These are phyloP conservation scores for Gossypium aridum DNA, from an alignment of 441 rosid genomes.

Conservation along the genomic window DNA sequence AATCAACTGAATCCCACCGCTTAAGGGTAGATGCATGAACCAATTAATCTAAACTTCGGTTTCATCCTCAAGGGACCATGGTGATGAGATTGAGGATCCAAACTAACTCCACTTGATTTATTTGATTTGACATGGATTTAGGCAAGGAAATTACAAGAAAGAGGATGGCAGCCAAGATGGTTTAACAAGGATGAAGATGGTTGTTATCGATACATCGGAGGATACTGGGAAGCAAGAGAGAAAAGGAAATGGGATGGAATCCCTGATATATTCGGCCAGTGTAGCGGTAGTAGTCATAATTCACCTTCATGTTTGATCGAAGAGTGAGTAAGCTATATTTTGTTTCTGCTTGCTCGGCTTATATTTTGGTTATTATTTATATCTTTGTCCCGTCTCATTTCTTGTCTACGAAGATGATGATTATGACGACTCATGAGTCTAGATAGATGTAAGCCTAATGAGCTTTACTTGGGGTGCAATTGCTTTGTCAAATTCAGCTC, in stretches of 20 bases:
- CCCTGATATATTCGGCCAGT: constrained; percentile 67
- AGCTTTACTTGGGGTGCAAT: constrained; percentile 5
- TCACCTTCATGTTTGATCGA: constrained; percentile 22
- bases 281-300: constrained; percentile 13
- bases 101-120: background rate
- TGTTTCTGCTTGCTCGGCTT: constrained; percentile 1
- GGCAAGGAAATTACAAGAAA: constrained; percentile 96
- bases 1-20: background rate
- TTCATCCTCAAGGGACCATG: background rate
- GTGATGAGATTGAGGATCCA: background rate
- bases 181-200: constrained; percentile 77
- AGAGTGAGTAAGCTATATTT: constrained; percentile 23
- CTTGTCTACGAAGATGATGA: background rate
- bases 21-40: background rate
- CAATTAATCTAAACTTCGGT: background rate
- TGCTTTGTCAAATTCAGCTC: background rate
- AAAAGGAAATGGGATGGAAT: constrained; percentile 59
- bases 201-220: constrained; percentile 66
- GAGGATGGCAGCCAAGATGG: constrained; percentile 98
- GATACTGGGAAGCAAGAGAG: constrained; percentile 92
- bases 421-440: background rate
- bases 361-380: background rate
- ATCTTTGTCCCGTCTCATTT: background rate
- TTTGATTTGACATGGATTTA: constrained; percentile 16
- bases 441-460: constrained; percentile 4